These are phyloP conservation scores for Paramecium caudatum DNA, from an alignment of 73 alveolate species.

Conservation along the genomic window DNA sequence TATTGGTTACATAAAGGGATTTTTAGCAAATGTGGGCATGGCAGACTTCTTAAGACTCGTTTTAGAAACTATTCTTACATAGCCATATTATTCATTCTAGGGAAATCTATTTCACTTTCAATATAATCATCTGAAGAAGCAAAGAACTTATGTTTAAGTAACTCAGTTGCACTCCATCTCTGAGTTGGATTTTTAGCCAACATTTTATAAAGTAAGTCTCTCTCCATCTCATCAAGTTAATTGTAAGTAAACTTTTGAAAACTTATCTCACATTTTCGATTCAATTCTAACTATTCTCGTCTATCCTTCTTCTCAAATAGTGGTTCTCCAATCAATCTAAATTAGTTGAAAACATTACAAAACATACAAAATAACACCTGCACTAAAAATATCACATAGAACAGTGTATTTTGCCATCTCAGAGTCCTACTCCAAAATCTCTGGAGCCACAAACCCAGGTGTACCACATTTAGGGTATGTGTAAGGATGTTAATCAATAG, in stretches of 20 bases:
- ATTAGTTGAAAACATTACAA: slow-evolving; percentile 37
- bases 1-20: slow-evolving; percentile 8
- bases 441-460: slow-evolving; percentile 78
- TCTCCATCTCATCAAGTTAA: neutral
- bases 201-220: slow-evolving; percentile 1
- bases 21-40: slow-evolving; percentile 48
- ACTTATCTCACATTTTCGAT: slow-evolving; percentile 49
- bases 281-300: slow-evolving; percentile 56
- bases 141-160: slow-evolving; percentile 47
- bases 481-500: slow-evolving; percentile 24
- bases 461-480: slow-evolving; percentile 76
- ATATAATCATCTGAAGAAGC: slow-evolving; percentile 33
- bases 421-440: slow-evolving; percentile 67
- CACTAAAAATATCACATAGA: slow-evolving; percentile 69
- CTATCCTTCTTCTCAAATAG: slow-evolving; percentile 54
- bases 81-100: slow-evolving; percentile 4
- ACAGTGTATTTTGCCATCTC: slow-evolving; percentile 62
- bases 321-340: slow-evolving; percentile 62
- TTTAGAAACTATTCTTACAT: neutral
- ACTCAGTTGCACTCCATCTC: slow-evolving; percentile 50
- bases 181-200: slow-evolving; percentile 49
- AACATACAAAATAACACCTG: slow-evolving; percentile 70
- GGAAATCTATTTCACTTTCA: slow-evolving; percentile 44
- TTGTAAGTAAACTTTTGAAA: neutral
- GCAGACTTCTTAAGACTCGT: slow-evolving; percentile 32